phyloP scores from a whole-genome alignment of 2,329 filamentous ascomycete species.

The Tolypocladium endophyticum region DNA sequence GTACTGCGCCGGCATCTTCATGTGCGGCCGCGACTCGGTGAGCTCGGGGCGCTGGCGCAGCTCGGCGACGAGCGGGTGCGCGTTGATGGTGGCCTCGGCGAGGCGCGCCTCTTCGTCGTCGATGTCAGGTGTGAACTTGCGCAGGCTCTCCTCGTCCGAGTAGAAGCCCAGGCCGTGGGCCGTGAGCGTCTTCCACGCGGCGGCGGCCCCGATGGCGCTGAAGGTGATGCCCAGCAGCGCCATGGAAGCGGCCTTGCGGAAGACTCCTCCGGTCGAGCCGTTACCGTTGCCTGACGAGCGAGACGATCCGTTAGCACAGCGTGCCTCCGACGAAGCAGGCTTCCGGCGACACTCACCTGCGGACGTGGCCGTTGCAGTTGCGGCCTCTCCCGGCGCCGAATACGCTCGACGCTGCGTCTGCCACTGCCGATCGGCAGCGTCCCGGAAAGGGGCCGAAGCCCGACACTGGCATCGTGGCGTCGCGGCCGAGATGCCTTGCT shows the following conservation, averaged over 20 bases:
- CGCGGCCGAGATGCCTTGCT: conserved; percentile 3
- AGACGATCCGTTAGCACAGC: not conserved
- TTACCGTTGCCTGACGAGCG: not conserved
- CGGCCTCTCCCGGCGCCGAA: not conserved
- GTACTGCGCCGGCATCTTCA: conserved; percentile 68
- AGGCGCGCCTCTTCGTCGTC: conserved; percentile 40
- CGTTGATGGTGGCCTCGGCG: conserved; percentile 65
- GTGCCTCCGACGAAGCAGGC: not conserved
- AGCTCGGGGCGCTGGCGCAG: conserved; percentile 58
- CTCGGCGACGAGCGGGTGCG: conserved; percentile 60
- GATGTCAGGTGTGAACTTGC: conserved; percentile 44
- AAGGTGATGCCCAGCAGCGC: conserved; percentile 19
- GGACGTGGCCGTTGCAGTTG: conserved; percentile 1
- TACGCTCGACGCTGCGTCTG: not conserved
- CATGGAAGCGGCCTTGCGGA: conserved; percentile 13
- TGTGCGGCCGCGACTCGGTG: conserved; percentile 70
- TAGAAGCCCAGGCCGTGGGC: conserved; percentile 26
- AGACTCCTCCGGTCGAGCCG: not conserved
- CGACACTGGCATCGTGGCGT: not conserved
- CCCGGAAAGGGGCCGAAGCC: not conserved
- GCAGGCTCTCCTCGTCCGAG: conserved; percentile 61
- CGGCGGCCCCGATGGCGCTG: conserved; percentile 19
- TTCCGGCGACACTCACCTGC: not conserved
- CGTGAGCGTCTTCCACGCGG: conserved; percentile 24
- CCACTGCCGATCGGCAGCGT: too few species aligned